Base-by-base conservation (phyloP, 73 alveolate genomes). In the Paraurostyla sp. region DNA sequence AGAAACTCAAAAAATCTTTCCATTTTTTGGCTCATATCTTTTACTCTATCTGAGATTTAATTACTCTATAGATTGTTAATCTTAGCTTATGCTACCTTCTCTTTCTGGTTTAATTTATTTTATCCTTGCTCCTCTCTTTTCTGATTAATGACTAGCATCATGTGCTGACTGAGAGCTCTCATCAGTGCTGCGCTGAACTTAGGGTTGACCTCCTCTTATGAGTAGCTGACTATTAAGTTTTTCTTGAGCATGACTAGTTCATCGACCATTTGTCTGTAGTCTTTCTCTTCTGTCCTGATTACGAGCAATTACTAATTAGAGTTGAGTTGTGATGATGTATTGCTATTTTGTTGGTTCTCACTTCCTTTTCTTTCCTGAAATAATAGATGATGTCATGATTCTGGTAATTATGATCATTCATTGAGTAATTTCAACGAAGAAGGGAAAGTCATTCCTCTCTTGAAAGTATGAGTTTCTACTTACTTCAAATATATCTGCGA, bases 1-100 rank as follows among this genome's bases (percentile, higher is more conserved):
- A 78, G 42, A 52, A 78, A 78, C 62, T 78, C 89, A 54, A 78
- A 78, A 62, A 78, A 78, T 25, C 51, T 43, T 18, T 40, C 30
- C 27, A 73, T 23, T 35, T 33, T 20, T n/a, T n/a, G n/a, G n/a
- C n/a, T n/a, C n/a, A n/a, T n/a, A n/a, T n/a, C n/a, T n/a, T n/a
- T n/a, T n/a, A n/a, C n/a, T n/a, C n/a, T n/a, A n/a, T n/a, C n/a
- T n/a, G n/a, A n/a, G n/a, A n/a, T n/a, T n/a, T n/a, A n/a, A n/a
- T n/a, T n/a, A n/a, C n/a, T n/a, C n/a, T n/a, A n/a, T n/a, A n/a
- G n/a, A n/a, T n/a, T n/a, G n/a, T n/a, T n/a, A n/a, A n/a, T n/a
- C n/a, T n/a, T n/a, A n/a, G n/a, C n/a, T n/a, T n/a, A n/a, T n/a
- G n/a, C n/a, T n/a, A n/a, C n/a, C n/a, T n/a, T n/a, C n/a, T n/a